A percentile compares a stretch with the other conserved stretches of the same genome.
These are phyloP conservation scores for Aspergillus sp. DNA, from an alignment of 2,329 filamentous ascomycete genomes.

Conservation along the genomic window DNA sequence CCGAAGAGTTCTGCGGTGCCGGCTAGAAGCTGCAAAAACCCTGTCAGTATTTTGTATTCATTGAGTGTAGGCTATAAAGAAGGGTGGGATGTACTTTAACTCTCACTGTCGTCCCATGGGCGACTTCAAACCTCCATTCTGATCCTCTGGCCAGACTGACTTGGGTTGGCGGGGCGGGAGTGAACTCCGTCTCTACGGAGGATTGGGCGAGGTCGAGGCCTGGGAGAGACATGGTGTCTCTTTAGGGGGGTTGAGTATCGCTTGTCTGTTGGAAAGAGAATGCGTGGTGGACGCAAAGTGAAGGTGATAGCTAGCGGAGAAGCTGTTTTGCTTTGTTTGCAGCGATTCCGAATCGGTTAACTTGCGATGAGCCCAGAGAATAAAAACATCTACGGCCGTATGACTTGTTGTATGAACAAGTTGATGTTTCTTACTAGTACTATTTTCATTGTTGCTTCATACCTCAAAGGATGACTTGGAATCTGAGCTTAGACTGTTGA, in stretches of 20 bases:
- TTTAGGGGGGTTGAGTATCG: neutral
- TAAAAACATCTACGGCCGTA: no score
- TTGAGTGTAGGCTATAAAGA: neutral
- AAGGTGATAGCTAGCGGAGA: neutral
- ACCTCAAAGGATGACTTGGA: no score
- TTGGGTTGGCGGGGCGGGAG: slow-evolving; percentile 35
- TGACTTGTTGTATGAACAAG: no score
- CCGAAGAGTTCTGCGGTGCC: slow-evolving; percentile 92
- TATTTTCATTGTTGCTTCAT: no score
- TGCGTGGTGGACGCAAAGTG: neutral
- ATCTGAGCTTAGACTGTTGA: neutral
- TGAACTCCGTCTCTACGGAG: slow-evolving; percentile 43
- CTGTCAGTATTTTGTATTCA: neutral
- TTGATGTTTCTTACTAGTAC: no score
- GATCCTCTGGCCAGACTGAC: slow-evolving; percentile 56
- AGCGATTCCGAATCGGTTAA: neutral
- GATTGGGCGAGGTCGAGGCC: slow-evolving; percentile 63
- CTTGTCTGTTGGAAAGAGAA: neutral
- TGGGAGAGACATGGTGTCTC: slow-evolving; percentile 60
- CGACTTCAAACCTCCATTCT: slow-evolving; percentile 75
- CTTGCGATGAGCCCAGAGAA: neutral
- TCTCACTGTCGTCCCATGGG: slow-evolving; percentile 46
- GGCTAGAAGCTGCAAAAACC: slow-evolving; percentile 52
- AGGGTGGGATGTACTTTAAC: slow-evolving; percentile 43
- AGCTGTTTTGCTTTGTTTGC: neutral